Evolutionary conservation across 345 rosid species (phyloP), one percentile per base, ranked within the genome.

Genomic region (Angophora floribunda): DNA sequence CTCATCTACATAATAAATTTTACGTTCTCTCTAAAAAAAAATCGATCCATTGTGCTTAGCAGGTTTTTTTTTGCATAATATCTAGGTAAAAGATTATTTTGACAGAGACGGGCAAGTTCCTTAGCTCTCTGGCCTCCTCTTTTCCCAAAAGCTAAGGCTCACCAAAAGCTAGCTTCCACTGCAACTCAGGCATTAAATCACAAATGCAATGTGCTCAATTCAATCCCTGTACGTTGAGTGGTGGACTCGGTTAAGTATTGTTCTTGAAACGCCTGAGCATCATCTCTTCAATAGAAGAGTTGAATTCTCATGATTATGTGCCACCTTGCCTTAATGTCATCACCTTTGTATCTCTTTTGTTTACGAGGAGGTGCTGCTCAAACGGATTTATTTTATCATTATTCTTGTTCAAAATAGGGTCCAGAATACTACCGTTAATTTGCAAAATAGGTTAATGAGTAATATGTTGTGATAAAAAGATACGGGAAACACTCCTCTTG

Each of bases 341-440:
- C 41, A 65, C 78, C 41, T 65, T 30, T 65, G 78, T 65, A n/a
- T 65, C 21, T n/a, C 19, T 14, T 30, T 4, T 7, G 8, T 65
- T 30, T 65, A 65, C 3, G 30, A 65, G n/a, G 6, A 65, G 21
- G 41, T 2, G 41, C 7, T 65, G 41, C 41, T 65, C 41, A 4
- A 65, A 30, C 36, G 78, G 4, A 65, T 65, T 65, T 21, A 30
- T 65, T 65, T 65, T 30, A 30, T 65, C 5, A 30, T 65, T 2
- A 13, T 0, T 65, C 14, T 65, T 14, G 21, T 14, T 30, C 21
- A 30, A 65, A 65, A 65, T 65, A 65, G 78, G 7, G 41, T 65
- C 1, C 0, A 1, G 30, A 26, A 59, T 26, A 59, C 1, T 2
- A 59, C 6, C 4, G 67, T 59, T 3, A 1, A 59, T 26, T 65